Base-by-base conservation (phyloP, 202 grass and related monocot genomes). In the Setaria viridis region DNA sequence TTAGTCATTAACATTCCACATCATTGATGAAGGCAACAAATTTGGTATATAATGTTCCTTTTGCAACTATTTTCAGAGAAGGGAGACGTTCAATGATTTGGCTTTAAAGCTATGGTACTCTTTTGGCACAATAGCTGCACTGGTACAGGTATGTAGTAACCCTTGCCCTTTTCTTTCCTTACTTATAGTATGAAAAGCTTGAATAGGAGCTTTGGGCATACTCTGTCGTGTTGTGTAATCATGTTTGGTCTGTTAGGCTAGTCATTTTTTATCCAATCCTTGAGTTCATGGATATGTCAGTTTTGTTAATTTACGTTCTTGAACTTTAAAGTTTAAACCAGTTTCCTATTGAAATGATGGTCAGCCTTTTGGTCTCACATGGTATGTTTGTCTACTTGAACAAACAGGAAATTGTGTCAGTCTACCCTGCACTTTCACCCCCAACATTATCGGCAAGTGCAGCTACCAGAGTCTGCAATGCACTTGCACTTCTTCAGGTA, bases 401-500 rank as follows among this genome's bases (percentile, higher is more conserved):
- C 68, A 85, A 88, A 81, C 69, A 97, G 94, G 94, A 97, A 74
- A 85, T 97, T 68, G 41, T 94, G 39, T 77, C 80, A 62, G 78
- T 92, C 53, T 97, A 97, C 71, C 93, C 90, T 79, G 74, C 80
- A 59, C 76, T 92, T 90, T 90, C 90, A 64, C 82, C 88, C 42
- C 85, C 90, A 35, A 84, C 71, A 50, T 79, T 95, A 54, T 76
- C 76, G n/a, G 76, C 88, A 48, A 59, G 70, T 1, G 88, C 88
- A 54, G 86, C 90, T 69, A 92, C 74, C 50, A 64, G 90, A 54
- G 93, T 84, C 45, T 92, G 90, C 88, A 88, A 95, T 41, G 93
- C 85, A 35, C 83, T 95, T 15, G 90, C 93, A 74, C 93, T 95
- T 88, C 85, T 95, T 62, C 90, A 95, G 93, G 93, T 94, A 80